These are phyloP conservation scores for Pseudogymnoascus sp. DNA, from an alignment of 2,329 filamentous ascomycete genomes.

Conservation along the genomic window DNA sequence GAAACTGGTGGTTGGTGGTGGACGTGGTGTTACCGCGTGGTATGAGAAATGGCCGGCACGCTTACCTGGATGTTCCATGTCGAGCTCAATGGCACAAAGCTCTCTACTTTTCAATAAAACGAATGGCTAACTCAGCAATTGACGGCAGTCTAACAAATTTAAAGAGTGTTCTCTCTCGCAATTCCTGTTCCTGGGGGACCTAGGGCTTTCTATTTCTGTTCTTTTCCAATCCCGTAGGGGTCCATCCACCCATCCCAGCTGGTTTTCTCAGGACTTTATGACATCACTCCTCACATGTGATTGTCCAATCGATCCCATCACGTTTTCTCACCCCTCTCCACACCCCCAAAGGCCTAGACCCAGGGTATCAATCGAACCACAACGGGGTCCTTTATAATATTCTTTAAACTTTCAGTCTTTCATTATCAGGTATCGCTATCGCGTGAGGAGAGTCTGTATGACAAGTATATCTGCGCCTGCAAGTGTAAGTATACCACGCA, in stretches of 20 bases:
- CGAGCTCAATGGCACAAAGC: background rate
- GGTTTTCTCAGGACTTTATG: background rate
- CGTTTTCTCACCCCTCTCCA: background rate
- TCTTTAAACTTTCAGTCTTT: background rate
- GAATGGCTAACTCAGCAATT: background rate
- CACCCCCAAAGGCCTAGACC: background rate
- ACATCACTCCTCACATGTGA: slow-evolving; percentile 2
- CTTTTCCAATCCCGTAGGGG: background rate
- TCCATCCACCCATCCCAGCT: background rate
- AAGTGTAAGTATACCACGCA: background rate
- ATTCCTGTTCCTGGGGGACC: background rate
- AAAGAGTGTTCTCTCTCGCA: no score
- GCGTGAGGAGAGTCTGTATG: slow-evolving; percentile 1
- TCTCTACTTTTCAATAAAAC: background rate
- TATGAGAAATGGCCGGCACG: background rate
- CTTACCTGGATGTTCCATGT: background rate
- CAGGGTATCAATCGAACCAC: background rate
- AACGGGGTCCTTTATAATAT: background rate
- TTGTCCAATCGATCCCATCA: background rate
- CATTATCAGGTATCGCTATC: slow-evolving; percentile 5
- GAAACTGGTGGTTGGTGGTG: background rate
- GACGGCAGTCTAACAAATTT: background rate
- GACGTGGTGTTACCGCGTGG: background rate
- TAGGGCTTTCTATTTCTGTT: background rate
- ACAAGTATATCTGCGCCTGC: slow-evolving; percentile 1